Percentiles rank a stretch among this genome's conserved stretches.
Evolutionary conservation across 2,329 filamentous ascomycete species (phyloP).

Genomic region (Emmonsia crescens): DNA sequence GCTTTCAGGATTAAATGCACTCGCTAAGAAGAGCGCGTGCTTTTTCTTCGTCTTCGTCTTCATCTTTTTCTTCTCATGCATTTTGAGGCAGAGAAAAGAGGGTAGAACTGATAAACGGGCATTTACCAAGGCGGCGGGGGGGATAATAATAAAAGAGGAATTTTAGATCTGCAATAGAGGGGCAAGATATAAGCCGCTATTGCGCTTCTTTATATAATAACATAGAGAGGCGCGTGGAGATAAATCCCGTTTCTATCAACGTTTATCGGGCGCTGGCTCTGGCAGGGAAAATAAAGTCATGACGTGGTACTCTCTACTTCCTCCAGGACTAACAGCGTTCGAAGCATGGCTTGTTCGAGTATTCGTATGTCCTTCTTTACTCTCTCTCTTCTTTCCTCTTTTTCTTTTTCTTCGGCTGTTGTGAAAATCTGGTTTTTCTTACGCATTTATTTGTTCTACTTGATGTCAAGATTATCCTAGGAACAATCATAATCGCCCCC

Average conservation of each 20-base stretch:
- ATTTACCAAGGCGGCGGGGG: no score
- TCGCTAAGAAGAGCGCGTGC: not conserved
- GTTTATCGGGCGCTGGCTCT: not conserved
- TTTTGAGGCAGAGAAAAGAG: not conserved
- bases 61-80: not conserved
- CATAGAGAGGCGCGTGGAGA: not conserved
- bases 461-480: slow-evolving; percentile 47
- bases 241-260: not conserved
- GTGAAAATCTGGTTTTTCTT: not conserved
- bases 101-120: not conserved
- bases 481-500: slow-evolving; percentile 49
- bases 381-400: slow-evolving; percentile 2
- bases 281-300: slow-evolving; percentile 28
- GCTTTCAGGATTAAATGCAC: not conserved
- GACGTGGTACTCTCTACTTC: slow-evolving; percentile 56
- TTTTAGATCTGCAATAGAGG: no score
- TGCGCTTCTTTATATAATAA: not conserved
- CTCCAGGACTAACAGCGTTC: slow-evolving; percentile 44
- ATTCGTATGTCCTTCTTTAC: slow-evolving; percentile 43
- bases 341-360: slow-evolving; percentile 53
- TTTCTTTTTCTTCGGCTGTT: not conserved
- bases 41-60: not conserved
- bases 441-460: not conserved
- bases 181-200: not conserved
- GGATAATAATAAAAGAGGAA: no score